Percentiles rank a stretch among this genome's conserved stretches.
These are phyloP conservation scores for Ilyonectria destructans DNA, from an alignment of 2,329 filamentous ascomycete genomes.

Conservation along the genomic window DNA sequence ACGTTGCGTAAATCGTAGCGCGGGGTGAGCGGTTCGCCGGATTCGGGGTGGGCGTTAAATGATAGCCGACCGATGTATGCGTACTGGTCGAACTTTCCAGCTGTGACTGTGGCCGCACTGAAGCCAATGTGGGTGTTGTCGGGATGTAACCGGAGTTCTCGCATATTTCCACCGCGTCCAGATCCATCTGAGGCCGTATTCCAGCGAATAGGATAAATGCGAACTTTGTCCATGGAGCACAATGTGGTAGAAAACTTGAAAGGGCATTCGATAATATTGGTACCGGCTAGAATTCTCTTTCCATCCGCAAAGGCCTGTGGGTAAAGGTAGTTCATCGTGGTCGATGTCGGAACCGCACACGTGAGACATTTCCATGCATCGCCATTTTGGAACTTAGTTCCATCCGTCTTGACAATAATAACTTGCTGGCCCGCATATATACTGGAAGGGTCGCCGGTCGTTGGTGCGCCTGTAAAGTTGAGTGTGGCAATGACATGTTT, in stretches of 20 bases:
- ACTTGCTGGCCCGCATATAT: slow-evolving; percentile 61
- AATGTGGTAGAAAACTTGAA: background rate
- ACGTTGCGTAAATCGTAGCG: background rate
- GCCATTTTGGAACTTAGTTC: slow-evolving; percentile 58
- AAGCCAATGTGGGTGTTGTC: background rate
- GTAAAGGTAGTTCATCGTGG: slow-evolving; percentile 1
- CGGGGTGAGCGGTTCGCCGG: background rate
- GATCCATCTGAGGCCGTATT: background rate
- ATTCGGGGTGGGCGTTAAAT: background rate
- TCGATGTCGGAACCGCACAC: slow-evolving; percentile 56
- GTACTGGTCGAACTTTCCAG: background rate
- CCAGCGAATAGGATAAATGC: background rate
- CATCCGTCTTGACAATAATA: slow-evolving; percentile 60
- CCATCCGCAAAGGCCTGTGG: background rate
- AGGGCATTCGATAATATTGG: background rate
- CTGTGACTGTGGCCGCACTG: background rate
- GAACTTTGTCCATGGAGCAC: background rate
- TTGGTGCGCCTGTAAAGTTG: slow-evolving; percentile 59
- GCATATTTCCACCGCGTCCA: background rate
- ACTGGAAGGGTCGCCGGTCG: slow-evolving; percentile 55
- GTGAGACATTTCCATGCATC: slow-evolving; percentile 64
- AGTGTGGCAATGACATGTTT: background rate
- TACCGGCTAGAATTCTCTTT: background rate
- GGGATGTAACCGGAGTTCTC: background rate
- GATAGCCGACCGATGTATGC: background rate